Evolutionary conservation across 2,329 filamentous ascomycete genomes (phyloP).

Genomic region (Paramyrothecium roridum): DNA sequence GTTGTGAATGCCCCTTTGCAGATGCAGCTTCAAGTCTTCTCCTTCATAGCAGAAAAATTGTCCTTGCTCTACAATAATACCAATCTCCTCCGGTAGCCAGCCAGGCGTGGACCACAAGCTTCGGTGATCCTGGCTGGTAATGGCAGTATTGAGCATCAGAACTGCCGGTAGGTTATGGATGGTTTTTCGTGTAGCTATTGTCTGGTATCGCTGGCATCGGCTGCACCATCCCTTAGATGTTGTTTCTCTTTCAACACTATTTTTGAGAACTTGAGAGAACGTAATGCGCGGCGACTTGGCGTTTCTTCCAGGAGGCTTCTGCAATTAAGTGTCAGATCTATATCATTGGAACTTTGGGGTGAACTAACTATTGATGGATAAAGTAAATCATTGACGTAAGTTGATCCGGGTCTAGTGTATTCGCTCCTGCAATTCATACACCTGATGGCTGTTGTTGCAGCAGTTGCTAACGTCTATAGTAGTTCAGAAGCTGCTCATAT

Average conservation of each 20-base stretch:
- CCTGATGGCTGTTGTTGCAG: conserved; percentile 69
- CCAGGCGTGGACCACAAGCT: conserved; percentile 84
- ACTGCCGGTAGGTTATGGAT: conserved; percentile 80
- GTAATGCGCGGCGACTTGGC: conserved; percentile 53
- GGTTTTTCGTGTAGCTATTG: conserved; percentile 78
- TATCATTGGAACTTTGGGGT: background rate
- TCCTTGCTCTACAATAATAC: conserved; percentile 84
- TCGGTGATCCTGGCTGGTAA: conserved; percentile 68
- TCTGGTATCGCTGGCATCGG: conserved; percentile 86
- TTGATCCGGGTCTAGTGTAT: conserved; percentile 73
- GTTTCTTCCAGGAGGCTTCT: conserved; percentile 48
- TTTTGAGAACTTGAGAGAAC: conserved; percentile 91
- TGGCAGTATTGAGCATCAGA: conserved; percentile 83
- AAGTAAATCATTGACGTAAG: conserved; percentile 80
- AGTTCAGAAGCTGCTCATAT: background rate
- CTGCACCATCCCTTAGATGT: conserved; percentile 92
- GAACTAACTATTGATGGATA: conserved; percentile 57
- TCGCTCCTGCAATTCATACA: conserved; percentile 89
- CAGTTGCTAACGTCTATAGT: conserved; percentile 58
- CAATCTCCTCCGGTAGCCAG: conserved; percentile 92
- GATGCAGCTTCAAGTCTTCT: conserved; percentile 76
- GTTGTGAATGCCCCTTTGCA: conserved; percentile 75
- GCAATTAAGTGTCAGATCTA: conserved; percentile 5
- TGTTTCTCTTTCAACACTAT: conserved; percentile 84
- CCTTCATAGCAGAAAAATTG: conserved; percentile 95